phyloP scores from a whole-genome alignment of 75 land plant species.

The Azolla pinnata region DNA sequence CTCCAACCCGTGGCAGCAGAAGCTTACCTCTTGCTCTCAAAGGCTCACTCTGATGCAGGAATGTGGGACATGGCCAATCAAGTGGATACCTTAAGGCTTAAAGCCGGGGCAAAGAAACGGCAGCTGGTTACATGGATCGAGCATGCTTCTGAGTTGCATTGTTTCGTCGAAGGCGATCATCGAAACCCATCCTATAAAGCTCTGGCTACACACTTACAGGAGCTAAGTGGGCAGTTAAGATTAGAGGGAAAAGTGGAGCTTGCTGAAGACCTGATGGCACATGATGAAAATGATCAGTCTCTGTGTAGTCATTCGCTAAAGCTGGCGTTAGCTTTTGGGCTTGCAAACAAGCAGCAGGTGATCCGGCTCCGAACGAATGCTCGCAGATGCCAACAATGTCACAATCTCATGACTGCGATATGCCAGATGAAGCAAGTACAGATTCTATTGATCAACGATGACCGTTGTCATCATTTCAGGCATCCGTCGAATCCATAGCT shows the following conservation, averaged over 20 bases:
- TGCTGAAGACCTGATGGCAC: background rate
- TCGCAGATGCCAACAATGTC: background rate
- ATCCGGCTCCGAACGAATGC: background rate
- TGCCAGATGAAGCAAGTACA: background rate
- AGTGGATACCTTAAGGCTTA: background rate
- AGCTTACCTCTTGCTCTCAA: background rate
- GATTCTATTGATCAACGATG: background rate
- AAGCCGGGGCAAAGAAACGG: constrained; percentile 19
- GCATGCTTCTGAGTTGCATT: background rate
- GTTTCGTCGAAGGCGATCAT: background rate
- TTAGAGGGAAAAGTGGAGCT: background rate
- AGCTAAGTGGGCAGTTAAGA: background rate
- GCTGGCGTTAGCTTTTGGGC: background rate
- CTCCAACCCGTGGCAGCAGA: background rate
- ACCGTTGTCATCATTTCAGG: background rate
- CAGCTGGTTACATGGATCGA: constrained; percentile 26
- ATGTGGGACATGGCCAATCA: background rate
- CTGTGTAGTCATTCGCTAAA: background rate
- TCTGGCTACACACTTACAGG: background rate
- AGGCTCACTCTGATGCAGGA: background rate
- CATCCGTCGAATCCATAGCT: too few species aligned
- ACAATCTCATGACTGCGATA: background rate
- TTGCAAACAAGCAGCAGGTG: background rate
- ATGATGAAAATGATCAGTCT: background rate
- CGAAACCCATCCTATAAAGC: background rate